Evolutionary conservation across 2,329 filamentous ascomycete species (phyloP).

Genomic region (Penicillium brasilianum): DNA sequence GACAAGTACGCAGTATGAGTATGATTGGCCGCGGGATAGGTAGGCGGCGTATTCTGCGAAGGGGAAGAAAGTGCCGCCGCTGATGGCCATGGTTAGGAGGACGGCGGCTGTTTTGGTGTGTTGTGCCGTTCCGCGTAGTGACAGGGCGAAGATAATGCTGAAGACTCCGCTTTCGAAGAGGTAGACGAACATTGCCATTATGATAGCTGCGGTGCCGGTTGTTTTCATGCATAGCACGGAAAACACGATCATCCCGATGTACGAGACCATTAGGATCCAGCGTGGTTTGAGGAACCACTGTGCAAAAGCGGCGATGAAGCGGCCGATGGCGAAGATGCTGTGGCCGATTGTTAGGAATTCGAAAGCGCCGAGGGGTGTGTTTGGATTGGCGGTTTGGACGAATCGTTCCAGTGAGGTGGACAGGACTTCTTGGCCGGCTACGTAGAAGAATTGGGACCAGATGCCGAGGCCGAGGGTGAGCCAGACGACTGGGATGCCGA

Average conservation of each 20-base stretch:
- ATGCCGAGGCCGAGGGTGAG: slow-evolving; percentile 60
- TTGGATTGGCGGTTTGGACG: slow-evolving; percentile 46
- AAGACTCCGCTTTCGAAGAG: slow-evolving; percentile 67
- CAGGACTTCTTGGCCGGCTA: slow-evolving; percentile 64
- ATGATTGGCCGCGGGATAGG: slow-evolving; percentile 47
- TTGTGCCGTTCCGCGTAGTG: slow-evolving; percentile 61
- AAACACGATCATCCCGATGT: slow-evolving; percentile 59
- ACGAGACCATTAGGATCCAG: slow-evolving; percentile 60
- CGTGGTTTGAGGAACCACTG: slow-evolving; percentile 63
- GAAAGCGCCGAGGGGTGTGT: slow-evolving; percentile 38
- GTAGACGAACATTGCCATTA: slow-evolving; percentile 58
- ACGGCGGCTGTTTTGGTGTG: slow-evolving; percentile 63
- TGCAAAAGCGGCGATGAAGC: slow-evolving; percentile 61
- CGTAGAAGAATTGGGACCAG: slow-evolving; percentile 64
- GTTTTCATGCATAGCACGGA: slow-evolving; percentile 58
- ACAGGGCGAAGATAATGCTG: slow-evolving; percentile 63
- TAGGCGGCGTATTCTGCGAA: slow-evolving; percentile 58
- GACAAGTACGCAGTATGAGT: slow-evolving; percentile 59
- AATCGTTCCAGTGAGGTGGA: slow-evolving; percentile 56
- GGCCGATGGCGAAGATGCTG: slow-evolving; percentile 62
- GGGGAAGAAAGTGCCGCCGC: slow-evolving; percentile 60
- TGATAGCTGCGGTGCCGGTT: slow-evolving; percentile 50
- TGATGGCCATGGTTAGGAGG: slow-evolving; percentile 59
- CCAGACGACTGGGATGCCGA: slow-evolving; percentile 58
- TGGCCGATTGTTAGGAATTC: slow-evolving; percentile 61